A percentile compares a stretch with the other conserved stretches of the same genome.
phyloP scores from a whole-genome alignment of 257 asterid genomes.

The Striga asiatica region DNA sequence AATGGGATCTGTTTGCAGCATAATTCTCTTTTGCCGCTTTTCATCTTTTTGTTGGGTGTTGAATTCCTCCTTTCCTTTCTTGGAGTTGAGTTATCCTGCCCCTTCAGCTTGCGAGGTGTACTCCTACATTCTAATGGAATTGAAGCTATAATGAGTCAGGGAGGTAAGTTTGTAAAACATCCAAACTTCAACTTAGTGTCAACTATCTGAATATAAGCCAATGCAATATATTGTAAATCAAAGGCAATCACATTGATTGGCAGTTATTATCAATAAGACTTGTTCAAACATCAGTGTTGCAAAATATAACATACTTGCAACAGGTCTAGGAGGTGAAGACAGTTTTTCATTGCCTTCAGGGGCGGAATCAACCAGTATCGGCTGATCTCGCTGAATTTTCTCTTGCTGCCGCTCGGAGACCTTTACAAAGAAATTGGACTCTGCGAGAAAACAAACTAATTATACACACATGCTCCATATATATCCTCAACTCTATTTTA shows the following conservation, averaged over 20 bases:
- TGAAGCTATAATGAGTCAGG: slow-evolving; percentile 8
- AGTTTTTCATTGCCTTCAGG: slow-evolving; percentile 28
- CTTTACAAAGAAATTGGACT: slow-evolving; percentile 46
- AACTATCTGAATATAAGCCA: neutral
- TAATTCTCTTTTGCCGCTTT: slow-evolving; percentile 28
- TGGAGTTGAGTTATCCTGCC: slow-evolving; percentile 47
- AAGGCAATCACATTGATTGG: neutral
- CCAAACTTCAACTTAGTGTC: slow-evolving; percentile 1
- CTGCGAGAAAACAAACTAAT: slow-evolving; percentile 33
- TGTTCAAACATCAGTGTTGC: neutral
- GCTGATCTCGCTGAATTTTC: slow-evolving; percentile 38
- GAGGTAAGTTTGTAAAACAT: slow-evolving; percentile 13
- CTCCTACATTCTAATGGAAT: slow-evolving; percentile 31
- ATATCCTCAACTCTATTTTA: neutral
- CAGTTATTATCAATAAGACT: neutral
- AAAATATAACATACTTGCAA: slow-evolving; percentile 40
- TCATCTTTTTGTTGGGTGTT: slow-evolving; percentile 45
- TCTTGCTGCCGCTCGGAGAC: slow-evolving; percentile 38
- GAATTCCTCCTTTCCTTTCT: slow-evolving; percentile 32
- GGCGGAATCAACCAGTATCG: slow-evolving; percentile 19
- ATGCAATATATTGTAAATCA: slow-evolving; percentile 1
- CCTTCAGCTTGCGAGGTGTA: slow-evolving; percentile 43
- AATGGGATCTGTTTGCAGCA: slow-evolving; percentile 31
- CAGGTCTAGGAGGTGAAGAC: slow-evolving; percentile 35
- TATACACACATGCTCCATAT: slow-evolving; percentile 6